phyloP scores from a whole-genome alignment of 179 eudicot species.

The Actinidia arguta region DNA sequence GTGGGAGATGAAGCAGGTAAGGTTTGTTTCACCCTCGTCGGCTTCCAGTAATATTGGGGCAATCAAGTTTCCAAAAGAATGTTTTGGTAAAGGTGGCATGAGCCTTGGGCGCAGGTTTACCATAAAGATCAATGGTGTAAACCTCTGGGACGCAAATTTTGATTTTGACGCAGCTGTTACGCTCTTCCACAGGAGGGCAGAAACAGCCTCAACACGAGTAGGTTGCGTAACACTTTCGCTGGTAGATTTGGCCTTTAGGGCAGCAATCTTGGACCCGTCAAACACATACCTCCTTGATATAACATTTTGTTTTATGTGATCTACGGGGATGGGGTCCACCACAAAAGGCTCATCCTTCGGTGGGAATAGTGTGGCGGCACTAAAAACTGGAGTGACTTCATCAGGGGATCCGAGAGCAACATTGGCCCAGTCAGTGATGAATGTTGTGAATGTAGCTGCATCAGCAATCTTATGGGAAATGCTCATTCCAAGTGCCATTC shows the following conservation, averaged over 20 bases:
- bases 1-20: slow-evolving; percentile 16
- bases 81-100: slow-evolving; percentile 25
- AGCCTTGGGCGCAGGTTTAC: slow-evolving; percentile 37
- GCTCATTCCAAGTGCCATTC: slow-evolving; percentile 38
- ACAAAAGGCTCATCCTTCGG: slow-evolving; percentile 16
- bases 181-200: slow-evolving; percentile 40
- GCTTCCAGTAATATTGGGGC: slow-evolving; percentile 21
- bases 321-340: background rate
- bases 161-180: slow-evolving; percentile 21
- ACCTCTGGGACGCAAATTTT: background rate
- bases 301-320: background rate
- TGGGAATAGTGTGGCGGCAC: slow-evolving; percentile 34
- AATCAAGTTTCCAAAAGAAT: slow-evolving; percentile 34
- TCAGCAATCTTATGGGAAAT: slow-evolving; percentile 40
- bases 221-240: slow-evolving; percentile 2
- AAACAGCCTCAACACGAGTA: slow-evolving; percentile 33
- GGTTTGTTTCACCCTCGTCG: slow-evolving; percentile 2
- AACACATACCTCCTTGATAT: slow-evolving; percentile 40
- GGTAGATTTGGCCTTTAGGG: slow-evolving; percentile 16
- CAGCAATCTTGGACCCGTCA: slow-evolving; percentile 21
- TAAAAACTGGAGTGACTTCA: slow-evolving; percentile 26
- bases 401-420: background rate
- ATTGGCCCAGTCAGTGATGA: slow-evolving; percentile 32
- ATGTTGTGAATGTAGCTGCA: slow-evolving; percentile 28
- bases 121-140: slow-evolving; percentile 29